Conservation (phyloP, 148 eudicot species). For the Spergularia marina region DNA sequence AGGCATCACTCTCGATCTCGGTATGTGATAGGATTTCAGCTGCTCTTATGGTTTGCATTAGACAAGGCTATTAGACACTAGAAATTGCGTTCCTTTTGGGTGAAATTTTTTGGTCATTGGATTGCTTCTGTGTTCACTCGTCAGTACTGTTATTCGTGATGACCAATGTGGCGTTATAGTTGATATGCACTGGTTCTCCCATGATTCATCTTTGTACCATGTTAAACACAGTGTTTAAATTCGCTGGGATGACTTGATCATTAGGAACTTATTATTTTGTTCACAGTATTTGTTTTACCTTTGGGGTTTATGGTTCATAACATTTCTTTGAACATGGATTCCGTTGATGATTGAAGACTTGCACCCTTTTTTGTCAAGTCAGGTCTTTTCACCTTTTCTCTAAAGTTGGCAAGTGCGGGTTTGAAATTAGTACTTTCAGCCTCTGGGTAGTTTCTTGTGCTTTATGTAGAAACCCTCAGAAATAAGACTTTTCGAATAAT, state of each 20-base stretch:
- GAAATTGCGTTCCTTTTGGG: not conserved
- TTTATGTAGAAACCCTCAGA: not conserved
- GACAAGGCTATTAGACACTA: not conserved
- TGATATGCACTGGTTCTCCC: not conserved
- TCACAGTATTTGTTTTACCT: not conserved
- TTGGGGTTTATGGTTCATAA: too few relatives aligned
- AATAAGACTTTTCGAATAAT: not conserved
- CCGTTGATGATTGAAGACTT: too few relatives aligned
- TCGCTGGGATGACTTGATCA: not conserved
- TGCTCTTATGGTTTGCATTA: not conserved
- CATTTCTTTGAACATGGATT: too few relatives aligned
- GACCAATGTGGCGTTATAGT: not conserved
- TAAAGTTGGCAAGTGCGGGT: too few relatives aligned
- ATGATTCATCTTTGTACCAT: not conserved
- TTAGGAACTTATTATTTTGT: not conserved
- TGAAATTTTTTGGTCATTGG: not conserved
- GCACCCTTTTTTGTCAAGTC: too few relatives aligned
- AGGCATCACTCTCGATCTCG: slow-evolving; percentile 52
- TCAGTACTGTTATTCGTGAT: not conserved
- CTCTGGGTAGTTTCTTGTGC: too few relatives aligned
- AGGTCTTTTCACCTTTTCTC: too few relatives aligned
- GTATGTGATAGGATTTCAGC: slow-evolving; percentile 3
- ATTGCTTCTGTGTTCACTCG: not conserved
- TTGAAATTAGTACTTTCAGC: too few relatives aligned
- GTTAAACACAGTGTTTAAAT: not conserved